Percentiles rank a stretch among this genome's conserved stretches.
Evolutionary conservation across 202 grass and related monocot species (phyloP).

Genomic region (Carex arenaria): DNA sequence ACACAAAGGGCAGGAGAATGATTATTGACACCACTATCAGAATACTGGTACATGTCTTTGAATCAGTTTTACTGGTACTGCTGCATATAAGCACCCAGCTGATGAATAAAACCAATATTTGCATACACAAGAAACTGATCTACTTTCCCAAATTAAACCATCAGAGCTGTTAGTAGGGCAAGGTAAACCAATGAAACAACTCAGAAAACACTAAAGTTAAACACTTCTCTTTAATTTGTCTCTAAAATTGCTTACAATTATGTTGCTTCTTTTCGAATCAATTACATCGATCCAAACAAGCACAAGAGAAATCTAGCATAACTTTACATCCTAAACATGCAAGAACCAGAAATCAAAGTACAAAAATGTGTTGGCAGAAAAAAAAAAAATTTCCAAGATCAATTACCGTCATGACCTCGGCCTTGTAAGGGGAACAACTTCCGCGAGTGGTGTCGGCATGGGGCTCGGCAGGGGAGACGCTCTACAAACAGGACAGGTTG

Average conservation of each 20-base stretch:
- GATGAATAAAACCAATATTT: not conserved
- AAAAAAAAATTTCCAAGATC: constrained; percentile 6
- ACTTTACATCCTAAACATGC: constrained; percentile 2
- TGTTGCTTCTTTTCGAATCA: constrained; percentile 1
- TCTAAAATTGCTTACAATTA: not conserved
- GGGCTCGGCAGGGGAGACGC: constrained; percentile 80
- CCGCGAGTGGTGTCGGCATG: constrained; percentile 71
- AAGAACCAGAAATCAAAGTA: constrained; percentile 6
- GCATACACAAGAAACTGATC: not conserved
- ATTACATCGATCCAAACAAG: not conserved
- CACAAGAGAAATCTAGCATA: not conserved
- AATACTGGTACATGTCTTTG: not conserved
- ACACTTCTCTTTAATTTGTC: not conserved
- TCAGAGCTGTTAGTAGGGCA: no score
- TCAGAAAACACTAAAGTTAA: not conserved
- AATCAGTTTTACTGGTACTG: not conserved
- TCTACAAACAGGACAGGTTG: constrained; percentile 88
- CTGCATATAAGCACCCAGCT: not conserved
- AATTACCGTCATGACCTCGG: constrained; percentile 26
- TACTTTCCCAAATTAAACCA: not conserved
- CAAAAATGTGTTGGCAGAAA: not conserved
- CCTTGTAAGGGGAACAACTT: constrained; percentile 49
- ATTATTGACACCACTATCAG: not conserved
- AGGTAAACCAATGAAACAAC: not conserved
- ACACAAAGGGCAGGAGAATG: not conserved